These are phyloP conservation scores for Taxillus chinensis DNA, from an alignment of 164 flowering plant species.

Conservation along the genomic window DNA sequence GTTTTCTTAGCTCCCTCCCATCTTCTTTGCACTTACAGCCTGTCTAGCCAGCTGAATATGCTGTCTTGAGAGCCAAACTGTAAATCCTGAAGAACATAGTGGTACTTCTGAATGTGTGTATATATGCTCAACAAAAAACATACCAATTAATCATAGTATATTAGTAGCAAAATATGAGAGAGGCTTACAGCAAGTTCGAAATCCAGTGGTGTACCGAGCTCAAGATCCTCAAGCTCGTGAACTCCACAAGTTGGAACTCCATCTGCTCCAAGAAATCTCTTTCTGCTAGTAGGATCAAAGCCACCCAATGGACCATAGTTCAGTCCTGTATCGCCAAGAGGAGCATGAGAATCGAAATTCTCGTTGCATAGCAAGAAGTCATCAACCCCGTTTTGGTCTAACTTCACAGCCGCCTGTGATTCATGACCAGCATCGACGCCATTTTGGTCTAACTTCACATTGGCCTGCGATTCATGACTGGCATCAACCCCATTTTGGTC, in stretches of 20 bases:
- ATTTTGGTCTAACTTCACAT: slow-evolving; percentile 19
- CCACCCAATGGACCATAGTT: slow-evolving; percentile 12
- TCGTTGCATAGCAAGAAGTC: slow-evolving; percentile 46
- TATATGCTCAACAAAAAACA: too few relatives aligned
- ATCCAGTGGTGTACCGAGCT: slow-evolving; percentile 52
- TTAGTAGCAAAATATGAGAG: background rate
- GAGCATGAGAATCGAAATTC: slow-evolving; percentile 24
- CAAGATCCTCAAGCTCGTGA: slow-evolving; percentile 47
- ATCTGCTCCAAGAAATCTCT: slow-evolving; percentile 12
- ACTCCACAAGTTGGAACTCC: slow-evolving; percentile 21
- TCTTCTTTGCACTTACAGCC: slow-evolving; percentile 17
- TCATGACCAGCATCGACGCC: slow-evolving; percentile 20
- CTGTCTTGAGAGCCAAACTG: slow-evolving; percentile 71
- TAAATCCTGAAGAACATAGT: slow-evolving; percentile 38
- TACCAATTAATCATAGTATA: too few relatives aligned
- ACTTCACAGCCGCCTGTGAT: slow-evolving; percentile 41
- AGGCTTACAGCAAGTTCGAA: slow-evolving; percentile 43
- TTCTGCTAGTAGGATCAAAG: slow-evolving; percentile 4
- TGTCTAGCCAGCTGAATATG: slow-evolving; percentile 38
- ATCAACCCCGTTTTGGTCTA: slow-evolving; percentile 15
- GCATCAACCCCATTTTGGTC: slow-evolving; percentile 18
- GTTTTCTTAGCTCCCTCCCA: background rate
- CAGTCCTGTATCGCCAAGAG: slow-evolving; percentile 12
- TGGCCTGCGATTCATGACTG: slow-evolving; percentile 41
- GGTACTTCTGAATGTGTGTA: too few relatives aligned